Evolutionary conservation across 2,329 filamentous ascomycete species (phyloP), one percentile per base, ranked within the genome.

Genomic region (Colletotrichum gloeosporioides): DNA sequence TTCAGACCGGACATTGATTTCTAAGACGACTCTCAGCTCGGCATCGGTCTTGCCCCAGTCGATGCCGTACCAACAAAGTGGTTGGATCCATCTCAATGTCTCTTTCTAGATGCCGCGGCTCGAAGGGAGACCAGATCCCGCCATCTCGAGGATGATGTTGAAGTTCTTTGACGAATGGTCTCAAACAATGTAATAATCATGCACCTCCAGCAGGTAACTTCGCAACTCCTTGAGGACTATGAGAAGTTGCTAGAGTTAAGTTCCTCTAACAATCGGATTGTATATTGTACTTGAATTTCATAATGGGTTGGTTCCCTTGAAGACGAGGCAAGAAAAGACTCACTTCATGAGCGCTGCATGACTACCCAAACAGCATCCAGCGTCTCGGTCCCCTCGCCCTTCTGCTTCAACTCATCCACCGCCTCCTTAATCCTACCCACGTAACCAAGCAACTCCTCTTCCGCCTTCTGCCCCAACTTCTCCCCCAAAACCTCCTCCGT

Each of bases 21-120:
- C 27, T 29, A 25, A 59, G 55, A 59, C 22, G 55, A 10, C 55
- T 53, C 44, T 53, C 44, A 53, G 44, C 44, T 53, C 44, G 44
- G 44, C 13, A 53, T 53, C 44, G 44, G n/a, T 53, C n/a, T 53
- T 62, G 83, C 83, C 13, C 87, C 89, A 87, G 44, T 53, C 10
- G 10, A 22, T 53, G 44, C n/a, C 44, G n/a, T 53, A 53, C 0
- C 44, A 0, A 53, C n/a, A 53, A 53, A 0, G n/a, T 53, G 0
- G 10, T 53, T 53, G 44, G 44, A 22, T 53, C 44, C 10, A 2
- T 53, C n/a, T 22, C 0, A 0, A 0, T 53, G 44, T 2, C 44
- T 13, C 44, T 0, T 53, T 22, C 44, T 13, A 22, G 0, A 53
- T 13, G 13, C n/a, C n/a, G 7, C n/a, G 44, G 10, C n/a, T 4